Conservation (phyloP, 176 grass and related monocot species). For the Raddia guianensis region DNA sequence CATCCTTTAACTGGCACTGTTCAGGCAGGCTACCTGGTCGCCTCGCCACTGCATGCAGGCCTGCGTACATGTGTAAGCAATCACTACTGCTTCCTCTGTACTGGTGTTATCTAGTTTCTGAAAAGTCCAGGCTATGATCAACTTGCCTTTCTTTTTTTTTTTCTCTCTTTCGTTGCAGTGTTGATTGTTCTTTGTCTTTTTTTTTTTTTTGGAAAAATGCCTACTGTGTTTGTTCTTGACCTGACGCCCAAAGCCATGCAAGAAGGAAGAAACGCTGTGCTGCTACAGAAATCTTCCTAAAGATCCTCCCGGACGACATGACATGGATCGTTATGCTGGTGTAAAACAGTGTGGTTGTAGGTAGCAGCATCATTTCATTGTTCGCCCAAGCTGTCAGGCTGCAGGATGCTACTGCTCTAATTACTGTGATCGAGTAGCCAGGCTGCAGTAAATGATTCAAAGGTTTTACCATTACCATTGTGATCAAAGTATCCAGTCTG, state of each 20-base stretch:
- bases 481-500: background rate
- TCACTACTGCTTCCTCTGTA: background rate
- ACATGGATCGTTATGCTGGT: background rate
- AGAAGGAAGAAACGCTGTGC: background rate
- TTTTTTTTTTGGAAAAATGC: too few species aligned
- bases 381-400: background rate
- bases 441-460: constrained; percentile 9
- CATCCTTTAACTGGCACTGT: constrained; percentile 40
- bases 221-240: background rate
- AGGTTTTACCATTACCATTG: background rate
- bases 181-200: background rate
- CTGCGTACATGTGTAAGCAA: constrained; percentile 22
- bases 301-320: background rate
- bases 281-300: background rate
- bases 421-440: constrained; percentile 16
- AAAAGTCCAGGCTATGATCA: background rate
- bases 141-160: background rate
- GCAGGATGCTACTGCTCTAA: background rate
- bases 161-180: background rate
- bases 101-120: background rate
- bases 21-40: constrained; percentile 37
- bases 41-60: background rate
- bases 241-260: background rate
- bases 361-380: constrained; percentile 14
- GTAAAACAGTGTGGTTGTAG: background rate